Conservation (phyloP, 2,329 filamentous ascomycete species). For the Fonsecaea multimorphosa region DNA sequence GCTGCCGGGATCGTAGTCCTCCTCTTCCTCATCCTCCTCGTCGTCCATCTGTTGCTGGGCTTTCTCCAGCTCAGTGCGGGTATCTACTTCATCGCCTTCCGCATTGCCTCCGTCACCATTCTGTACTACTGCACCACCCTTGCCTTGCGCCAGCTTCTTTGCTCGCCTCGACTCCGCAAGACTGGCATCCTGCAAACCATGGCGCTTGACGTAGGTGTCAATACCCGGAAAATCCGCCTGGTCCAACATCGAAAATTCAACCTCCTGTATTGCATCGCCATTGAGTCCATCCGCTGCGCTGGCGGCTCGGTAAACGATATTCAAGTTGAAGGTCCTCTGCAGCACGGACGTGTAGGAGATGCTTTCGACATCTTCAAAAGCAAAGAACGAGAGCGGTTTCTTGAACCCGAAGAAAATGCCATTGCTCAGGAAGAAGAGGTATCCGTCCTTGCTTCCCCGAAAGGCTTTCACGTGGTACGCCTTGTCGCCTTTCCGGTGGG, state of each 20-base stretch:
- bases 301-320: conserved; percentile 52
- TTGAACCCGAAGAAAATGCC: conserved; percentile 71
- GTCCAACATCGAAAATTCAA: conserved; percentile 70
- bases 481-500: conserved; percentile 67
- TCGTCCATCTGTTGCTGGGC: conserved; percentile 60
- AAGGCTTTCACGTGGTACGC: conserved; percentile 69
- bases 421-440: conserved; percentile 66
- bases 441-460: conserved; percentile 70
- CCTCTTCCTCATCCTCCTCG: conserved; percentile 54
- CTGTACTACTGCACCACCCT: neutral
- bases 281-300: conserved; percentile 20
- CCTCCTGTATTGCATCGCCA: conserved; percentile 56
- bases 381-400: conserved; percentile 68
- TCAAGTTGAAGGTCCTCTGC: conserved; percentile 70
- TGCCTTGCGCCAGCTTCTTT: conserved; percentile 55
- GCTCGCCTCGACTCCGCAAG: conserved; percentile 66
- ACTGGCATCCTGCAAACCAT: conserved; percentile 67
- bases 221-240: conserved; percentile 68
- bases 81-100: conserved; percentile 48
- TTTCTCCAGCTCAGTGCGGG: conserved; percentile 64
- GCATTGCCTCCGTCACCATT: conserved; percentile 34
- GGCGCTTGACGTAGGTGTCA: conserved; percentile 66
- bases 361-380: conserved; percentile 64
- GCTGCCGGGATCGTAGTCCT: conserved; percentile 59
- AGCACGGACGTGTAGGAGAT: conserved; percentile 69